phyloP scores from a whole-genome alignment of 2,329 filamentous ascomycete species.

The Allantophomopsis cytisporea region DNA sequence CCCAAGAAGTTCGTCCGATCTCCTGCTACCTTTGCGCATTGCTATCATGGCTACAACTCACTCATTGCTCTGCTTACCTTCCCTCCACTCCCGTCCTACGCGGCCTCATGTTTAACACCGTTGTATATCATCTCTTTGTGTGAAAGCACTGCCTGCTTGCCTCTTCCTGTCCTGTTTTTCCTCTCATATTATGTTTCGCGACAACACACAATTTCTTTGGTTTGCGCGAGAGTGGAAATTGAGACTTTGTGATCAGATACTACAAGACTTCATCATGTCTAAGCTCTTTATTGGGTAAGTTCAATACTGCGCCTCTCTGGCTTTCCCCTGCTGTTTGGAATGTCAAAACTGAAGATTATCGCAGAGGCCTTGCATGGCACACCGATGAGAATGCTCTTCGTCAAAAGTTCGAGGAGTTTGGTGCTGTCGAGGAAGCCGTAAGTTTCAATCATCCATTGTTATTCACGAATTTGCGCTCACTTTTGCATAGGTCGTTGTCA shows the following conservation, averaged over 20 bases:
- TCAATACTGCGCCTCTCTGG: conserved; percentile 1
- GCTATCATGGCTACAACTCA: conserved; percentile 9
- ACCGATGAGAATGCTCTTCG: conserved; percentile 82
- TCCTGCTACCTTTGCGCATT: conserved; percentile 18
- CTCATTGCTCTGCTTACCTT: conserved; percentile 9
- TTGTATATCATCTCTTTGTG: conserved; percentile 14
- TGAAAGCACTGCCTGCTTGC: conserved; percentile 13
- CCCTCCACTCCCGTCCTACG: conserved; percentile 12
- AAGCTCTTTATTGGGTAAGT: conserved; percentile 92
- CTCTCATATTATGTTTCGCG: conserved; percentile 12
- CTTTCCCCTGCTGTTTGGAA: background rate
- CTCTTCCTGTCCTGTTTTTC: conserved; percentile 16
- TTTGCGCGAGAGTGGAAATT: conserved; percentile 22
- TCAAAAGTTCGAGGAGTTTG: conserved; percentile 86
- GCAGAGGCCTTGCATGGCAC: conserved; percentile 94
- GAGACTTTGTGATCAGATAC: conserved; percentile 18
- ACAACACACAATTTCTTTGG: conserved; percentile 16
- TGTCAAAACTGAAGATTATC: background rate
- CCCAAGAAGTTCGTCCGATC: conserved; percentile 20
- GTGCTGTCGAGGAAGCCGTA: conserved; percentile 88
- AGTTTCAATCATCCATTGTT: conserved; percentile 25
- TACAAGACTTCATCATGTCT: conserved; percentile 47
- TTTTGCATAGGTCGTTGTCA: conserved; percentile 70
- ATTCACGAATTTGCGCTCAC: conserved; percentile 7
- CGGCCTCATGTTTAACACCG: conserved; percentile 19